Percentiles rank a stretch among this genome's conserved stretches.
These are phyloP conservation scores for Pichia californica DNA, from an alignment of 805 yeast genomes.

Conservation along the genomic window DNA sequence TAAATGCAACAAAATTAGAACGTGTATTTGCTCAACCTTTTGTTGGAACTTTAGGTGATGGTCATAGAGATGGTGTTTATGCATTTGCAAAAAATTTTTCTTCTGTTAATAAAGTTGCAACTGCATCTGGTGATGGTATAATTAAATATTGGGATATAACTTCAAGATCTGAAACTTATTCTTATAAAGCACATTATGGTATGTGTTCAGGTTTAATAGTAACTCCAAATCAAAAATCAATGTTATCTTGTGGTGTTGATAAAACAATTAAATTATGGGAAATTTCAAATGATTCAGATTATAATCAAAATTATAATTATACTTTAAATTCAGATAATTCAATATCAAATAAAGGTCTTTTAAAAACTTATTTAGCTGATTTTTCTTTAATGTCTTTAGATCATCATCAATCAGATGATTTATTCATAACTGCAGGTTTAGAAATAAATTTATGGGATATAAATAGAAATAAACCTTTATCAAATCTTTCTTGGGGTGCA, in stretches of 20 bases:
- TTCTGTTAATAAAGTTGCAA: conserved; percentile 67
- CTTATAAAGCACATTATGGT: conserved; percentile 86
- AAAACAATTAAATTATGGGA: conserved; percentile 88
- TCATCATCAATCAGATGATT: conserved; percentile 67
- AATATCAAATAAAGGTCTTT: conserved; percentile 43
- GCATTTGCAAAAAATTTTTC: conserved; percentile 73
- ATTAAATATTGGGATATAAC: conserved; percentile 91
- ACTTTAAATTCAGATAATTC: conserved; percentile 26
- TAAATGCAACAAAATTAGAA: conserved; percentile 92
- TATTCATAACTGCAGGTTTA: conserved; percentile 91
- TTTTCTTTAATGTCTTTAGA: conserved; percentile 81
- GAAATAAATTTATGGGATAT: conserved; percentile 89
- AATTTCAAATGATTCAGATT: conserved; percentile 39
- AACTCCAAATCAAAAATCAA: conserved; percentile 47
- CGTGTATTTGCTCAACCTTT: conserved; percentile 98
- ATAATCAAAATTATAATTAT: conserved; percentile 16
- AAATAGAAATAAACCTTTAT: conserved; percentile 66
- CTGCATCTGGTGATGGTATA: conserved; percentile 94
- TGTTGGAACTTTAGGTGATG: conserved; percentile 88
- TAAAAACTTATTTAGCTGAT: conserved; percentile 77
- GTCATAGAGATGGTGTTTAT: conserved; percentile 94
- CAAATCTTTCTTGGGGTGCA: conserved; percentile 92
- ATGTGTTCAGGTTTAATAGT: conserved; percentile 81
- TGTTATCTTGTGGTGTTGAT: conserved; percentile 82
- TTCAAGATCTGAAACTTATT: conserved; percentile 63